phyloP scores from a whole-genome alignment of 2,329 filamentous ascomycete species.

The Didymella arachidicola region DNA sequence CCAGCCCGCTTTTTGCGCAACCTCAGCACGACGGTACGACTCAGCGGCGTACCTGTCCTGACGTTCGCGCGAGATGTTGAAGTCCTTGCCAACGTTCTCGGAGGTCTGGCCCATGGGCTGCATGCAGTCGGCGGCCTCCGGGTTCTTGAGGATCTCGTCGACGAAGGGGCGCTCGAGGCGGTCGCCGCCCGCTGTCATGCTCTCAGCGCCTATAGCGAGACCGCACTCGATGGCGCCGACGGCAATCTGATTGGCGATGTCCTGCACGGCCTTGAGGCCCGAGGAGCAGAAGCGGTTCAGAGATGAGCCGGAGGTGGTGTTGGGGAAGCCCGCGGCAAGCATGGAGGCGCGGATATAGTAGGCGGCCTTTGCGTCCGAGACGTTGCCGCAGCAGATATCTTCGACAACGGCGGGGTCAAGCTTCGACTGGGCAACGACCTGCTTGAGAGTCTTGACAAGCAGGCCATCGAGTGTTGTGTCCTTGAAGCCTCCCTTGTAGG shows the following conservation, averaged over 20 bases:
- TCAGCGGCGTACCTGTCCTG: slow-evolving; percentile 89
- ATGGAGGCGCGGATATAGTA: slow-evolving; percentile 91
- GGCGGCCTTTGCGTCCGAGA: slow-evolving; percentile 83
- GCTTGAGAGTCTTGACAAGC: slow-evolving; percentile 80
- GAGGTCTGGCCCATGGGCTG: slow-evolving; percentile 98
- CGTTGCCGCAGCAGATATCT: slow-evolving; percentile 93
- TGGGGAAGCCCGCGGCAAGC: slow-evolving; percentile 91
- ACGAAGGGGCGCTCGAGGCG: slow-evolving; percentile 76
- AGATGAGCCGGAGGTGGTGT: slow-evolving; percentile 80
- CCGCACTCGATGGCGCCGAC: slow-evolving; percentile 84
- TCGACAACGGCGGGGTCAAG: slow-evolving; percentile 83
- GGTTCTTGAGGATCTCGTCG: slow-evolving; percentile 74
- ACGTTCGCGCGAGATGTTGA: slow-evolving; percentile 78
- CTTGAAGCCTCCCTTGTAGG: slow-evolving; percentile 91
- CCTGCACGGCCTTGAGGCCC: slow-evolving; percentile 91
- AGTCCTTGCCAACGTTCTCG: slow-evolving; percentile 93
- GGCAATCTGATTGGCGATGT: slow-evolving; percentile 88
- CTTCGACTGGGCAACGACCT: slow-evolving; percentile 69
- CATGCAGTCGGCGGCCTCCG: slow-evolving; percentile 85
- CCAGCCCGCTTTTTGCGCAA: slow-evolving; percentile 87
- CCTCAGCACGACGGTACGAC: slow-evolving; percentile 86
- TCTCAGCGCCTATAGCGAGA: slow-evolving; percentile 86
- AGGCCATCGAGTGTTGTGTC: slow-evolving; percentile 90
- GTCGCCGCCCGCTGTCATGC: slow-evolving; percentile 81
- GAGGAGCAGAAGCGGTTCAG: slow-evolving; percentile 98